These are phyloP conservation scores for Hypoxylon sp. DNA, from an alignment of 2,329 filamentous ascomycete species.

Conservation along the genomic window DNA sequence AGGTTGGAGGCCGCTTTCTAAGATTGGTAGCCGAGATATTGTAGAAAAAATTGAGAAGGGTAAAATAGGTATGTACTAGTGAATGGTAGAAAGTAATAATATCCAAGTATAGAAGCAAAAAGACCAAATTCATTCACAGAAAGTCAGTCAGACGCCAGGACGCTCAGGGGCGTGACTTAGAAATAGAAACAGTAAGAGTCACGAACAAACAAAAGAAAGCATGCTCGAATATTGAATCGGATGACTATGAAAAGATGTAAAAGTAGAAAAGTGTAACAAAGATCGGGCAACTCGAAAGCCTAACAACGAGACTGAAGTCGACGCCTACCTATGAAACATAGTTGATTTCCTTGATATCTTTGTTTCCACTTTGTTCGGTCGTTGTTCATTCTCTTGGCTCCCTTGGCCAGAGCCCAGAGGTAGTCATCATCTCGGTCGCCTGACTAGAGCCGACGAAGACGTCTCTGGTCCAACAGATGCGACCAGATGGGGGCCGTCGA, in stretches of 20 bases:
- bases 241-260: slow-evolving; percentile 30
- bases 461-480: slow-evolving; percentile 51
- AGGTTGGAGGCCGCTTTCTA: background rate
- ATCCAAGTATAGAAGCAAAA: slow-evolving; percentile 38
- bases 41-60: slow-evolving; percentile 28
- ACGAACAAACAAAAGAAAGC: slow-evolving; percentile 50
- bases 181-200: slow-evolving; percentile 48
- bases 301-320: slow-evolving; percentile 25
- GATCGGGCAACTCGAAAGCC: slow-evolving; percentile 33
- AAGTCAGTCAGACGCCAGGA: slow-evolving; percentile 32
- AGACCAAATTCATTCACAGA: slow-evolving; percentile 43
- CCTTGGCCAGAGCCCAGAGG: slow-evolving; percentile 20
- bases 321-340: slow-evolving; percentile 38
- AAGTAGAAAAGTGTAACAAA: slow-evolving; percentile 33
- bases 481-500: slow-evolving; percentile 39
- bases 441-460: slow-evolving; percentile 34
- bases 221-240: slow-evolving; percentile 39
- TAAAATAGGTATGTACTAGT: slow-evolving; percentile 37
- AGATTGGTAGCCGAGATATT: background rate
- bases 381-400: slow-evolving; percentile 45
- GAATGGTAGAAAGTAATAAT: slow-evolving; percentile 32
- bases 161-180: slow-evolving; percentile 38
- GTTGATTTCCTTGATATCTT: slow-evolving; percentile 43
- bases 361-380: slow-evolving; percentile 50
- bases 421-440: slow-evolving; percentile 38